Evolutionary conservation across 2,329 filamentous ascomycete genomes (phyloP).

Genomic region (Trichoderma harzianum): DNA sequence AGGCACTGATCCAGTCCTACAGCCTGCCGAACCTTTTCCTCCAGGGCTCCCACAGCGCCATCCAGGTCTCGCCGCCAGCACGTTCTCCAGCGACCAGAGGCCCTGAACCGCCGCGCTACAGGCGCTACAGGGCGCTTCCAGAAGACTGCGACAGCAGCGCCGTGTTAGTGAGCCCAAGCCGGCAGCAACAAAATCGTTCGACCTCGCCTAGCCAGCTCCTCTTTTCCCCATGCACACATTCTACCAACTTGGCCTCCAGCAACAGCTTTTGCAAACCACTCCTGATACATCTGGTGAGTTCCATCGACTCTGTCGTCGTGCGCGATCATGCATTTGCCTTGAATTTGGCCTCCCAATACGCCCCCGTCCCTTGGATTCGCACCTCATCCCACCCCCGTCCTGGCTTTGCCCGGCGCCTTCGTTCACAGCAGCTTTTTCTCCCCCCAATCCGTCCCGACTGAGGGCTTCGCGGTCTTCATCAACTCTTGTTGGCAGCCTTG

Average conservation of each 20-base stretch:
- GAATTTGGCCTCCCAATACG: conserved; percentile 27
- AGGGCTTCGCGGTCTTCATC: conserved; percentile 15
- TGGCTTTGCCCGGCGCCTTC: conserved; percentile 10
- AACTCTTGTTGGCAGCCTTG: not conserved
- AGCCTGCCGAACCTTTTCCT: not conserved
- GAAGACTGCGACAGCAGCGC: conserved; percentile 6
- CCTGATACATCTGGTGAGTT: conserved; percentile 38
- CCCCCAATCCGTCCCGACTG: not conserved
- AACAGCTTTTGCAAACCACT: conserved; percentile 34
- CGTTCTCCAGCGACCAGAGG: not conserved
- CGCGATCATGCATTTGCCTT: conserved; percentile 35
- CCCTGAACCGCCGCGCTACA: not conserved
- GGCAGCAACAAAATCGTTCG: conserved; percentile 40
- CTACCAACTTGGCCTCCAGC: conserved; percentile 34
- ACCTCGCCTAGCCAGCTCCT: conserved; percentile 39
- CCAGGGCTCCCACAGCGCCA: conserved; percentile 8
- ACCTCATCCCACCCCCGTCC: conserved; percentile 14
- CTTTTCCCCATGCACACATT: conserved; percentile 45
- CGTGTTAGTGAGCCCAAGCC: conserved; percentile 24
- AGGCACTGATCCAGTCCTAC: not conserved
- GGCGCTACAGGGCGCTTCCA: conserved; percentile 12
- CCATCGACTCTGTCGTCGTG: conserved; percentile 31
- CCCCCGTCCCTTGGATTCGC: conserved; percentile 22
- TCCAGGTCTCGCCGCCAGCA: not conserved
- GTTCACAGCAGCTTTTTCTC: conserved; percentile 5